These are phyloP conservation scores for Protomyces pachydermus DNA, from an alignment of 1,139 yeast species.

Conservation along the genomic window DNA sequence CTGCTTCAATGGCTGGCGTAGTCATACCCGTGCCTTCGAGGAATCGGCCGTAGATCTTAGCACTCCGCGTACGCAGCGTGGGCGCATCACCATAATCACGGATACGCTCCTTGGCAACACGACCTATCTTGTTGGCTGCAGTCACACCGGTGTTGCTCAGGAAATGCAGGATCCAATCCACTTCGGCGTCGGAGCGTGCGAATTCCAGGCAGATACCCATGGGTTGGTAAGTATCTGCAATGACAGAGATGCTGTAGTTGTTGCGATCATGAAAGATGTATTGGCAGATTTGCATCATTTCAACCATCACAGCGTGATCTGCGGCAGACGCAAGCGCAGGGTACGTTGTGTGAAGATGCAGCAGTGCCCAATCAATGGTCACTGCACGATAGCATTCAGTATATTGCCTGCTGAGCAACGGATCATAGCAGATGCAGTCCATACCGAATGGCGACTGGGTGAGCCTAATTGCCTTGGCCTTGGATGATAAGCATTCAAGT, in stretches of 20 bases:
- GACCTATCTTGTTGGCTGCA: not conserved
- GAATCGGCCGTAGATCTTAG: not conserved
- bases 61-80: not conserved
- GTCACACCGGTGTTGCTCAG: not conserved
- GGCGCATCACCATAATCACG: not conserved
- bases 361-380: not conserved
- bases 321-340: not conserved
- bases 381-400: not conserved
- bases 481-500: not conserved
- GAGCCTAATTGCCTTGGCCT: not conserved
- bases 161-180: not conserved
- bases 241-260: not conserved
- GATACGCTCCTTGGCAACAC: not conserved
- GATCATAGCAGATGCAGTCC: not conserved
- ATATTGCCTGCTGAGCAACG: not conserved
- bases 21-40: not conserved
- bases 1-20: not conserved
- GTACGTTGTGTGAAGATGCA: not conserved
- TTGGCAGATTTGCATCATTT: not conserved
- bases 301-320: not conserved
- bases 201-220: not conserved
- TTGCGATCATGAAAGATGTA: not conserved
- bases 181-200: not conserved
- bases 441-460: not conserved
- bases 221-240: not conserved